Conservation (phyloP, 176 grass and related monocot species). For the Hordeum marinum region DNA sequence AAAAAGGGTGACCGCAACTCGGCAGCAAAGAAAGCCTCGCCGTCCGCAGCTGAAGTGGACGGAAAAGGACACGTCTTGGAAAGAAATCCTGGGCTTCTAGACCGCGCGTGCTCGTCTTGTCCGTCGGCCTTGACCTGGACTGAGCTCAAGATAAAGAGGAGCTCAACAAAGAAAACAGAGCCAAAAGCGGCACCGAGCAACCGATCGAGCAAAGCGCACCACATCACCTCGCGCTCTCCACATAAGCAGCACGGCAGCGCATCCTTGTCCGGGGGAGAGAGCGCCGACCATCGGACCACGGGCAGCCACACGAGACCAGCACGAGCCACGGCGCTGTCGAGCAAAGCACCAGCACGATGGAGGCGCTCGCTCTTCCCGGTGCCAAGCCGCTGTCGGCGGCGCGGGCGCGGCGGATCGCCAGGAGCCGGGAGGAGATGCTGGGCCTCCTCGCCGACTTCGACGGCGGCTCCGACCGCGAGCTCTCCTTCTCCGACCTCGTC, state of each 20-base stretch:
- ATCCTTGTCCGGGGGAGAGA: background rate
- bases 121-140: background rate
- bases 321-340: background rate
- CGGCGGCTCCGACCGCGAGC: conserved; percentile 35
- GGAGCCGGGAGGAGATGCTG: conserved; percentile 51
- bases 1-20: background rate
- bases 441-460: conserved; percentile 38
- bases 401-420: conserved; percentile 19
- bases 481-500: conserved; percentile 58
- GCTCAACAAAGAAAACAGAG: background rate
- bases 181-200: background rate
- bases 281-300: background rate
- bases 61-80: background rate
- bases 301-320: background rate
- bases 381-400: conserved; percentile 2
- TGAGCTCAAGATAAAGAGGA: background rate
- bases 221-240: background rate
- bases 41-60: background rate
- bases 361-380: conserved; percentile 10
- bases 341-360: background rate
- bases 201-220: background rate
- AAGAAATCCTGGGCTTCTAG: background rate
- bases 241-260: background rate
- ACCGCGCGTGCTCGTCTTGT: background rate
- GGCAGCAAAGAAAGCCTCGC: no score